Base-by-base conservation (phyloP, 768 basidiomycete genomes). In the Amanita polypyramis region DNA sequence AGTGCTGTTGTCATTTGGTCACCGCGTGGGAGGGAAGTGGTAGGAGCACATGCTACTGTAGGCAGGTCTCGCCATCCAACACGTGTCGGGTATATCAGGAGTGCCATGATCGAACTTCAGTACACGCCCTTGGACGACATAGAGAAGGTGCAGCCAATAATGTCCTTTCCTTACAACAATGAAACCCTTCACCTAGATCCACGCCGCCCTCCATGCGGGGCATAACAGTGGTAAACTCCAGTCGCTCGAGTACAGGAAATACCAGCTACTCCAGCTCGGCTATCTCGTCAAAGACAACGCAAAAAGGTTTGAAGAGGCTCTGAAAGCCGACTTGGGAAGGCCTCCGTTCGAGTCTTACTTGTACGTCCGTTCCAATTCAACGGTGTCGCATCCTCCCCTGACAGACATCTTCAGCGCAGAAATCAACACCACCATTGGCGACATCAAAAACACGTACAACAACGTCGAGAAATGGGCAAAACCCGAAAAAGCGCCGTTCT, bases 391-490 rank as follows among this genome's bases (percentile, higher is more conserved):
- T n/a, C n/a, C n/a, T n/a, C n/a, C n/a, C n/a, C n/a, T n/a, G n/a
- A n/a, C n/a, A n/a, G n/a, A n/a, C n/a, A n/a, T n/a, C n/a, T 34
- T 9, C 45, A 88, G 85, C 57, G 66, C 82, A 9, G 90, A 92
- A 56, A 68, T 85, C 43, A 61, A 65, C 35, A 56, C 72, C 4
- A 68, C 70, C 12, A 66, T 84, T n/a, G 54, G 58, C 14, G 88
- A 76, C 56, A 65, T 67, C 54, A 69, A 72, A 56, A 56, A 62
- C 0, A 76, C 80, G 11, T 77, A 82, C 55, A 66, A 76, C 34
- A 74, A 74, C 49, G 74, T 94, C 39, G 81, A 79, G 30, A 80
- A 76, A 55, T 93, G 90, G 91, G 67, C 82, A 0, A 80, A 79
- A 56, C 70, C 84, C 0, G 74, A 81, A 47, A 73, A 64, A 25